Conservation (phyloP, 2,329 filamentous ascomycete species). For the Ascochyta viciae-villosae region DNA sequence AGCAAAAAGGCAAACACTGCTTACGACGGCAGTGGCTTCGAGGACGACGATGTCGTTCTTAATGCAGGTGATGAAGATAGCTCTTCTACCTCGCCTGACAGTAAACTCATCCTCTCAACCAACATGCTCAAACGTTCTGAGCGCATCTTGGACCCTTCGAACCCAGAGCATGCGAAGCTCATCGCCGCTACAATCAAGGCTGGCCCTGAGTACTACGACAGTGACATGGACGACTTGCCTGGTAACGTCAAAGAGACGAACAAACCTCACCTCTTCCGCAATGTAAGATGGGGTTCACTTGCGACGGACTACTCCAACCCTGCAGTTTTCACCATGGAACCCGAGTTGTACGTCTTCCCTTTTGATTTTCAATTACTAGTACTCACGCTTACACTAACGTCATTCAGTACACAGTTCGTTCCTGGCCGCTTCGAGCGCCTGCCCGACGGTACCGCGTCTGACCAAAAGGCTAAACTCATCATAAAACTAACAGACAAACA, state of each 20-base stretch:
- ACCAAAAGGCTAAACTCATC: slow-evolving; percentile 40
- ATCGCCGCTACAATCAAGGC: slow-evolving; percentile 28
- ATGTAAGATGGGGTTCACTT: slow-evolving; percentile 33
- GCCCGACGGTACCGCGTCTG: slow-evolving; percentile 26
- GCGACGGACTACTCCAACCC: slow-evolving; percentile 21
- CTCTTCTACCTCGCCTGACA: not conserved
- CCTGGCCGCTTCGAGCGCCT: slow-evolving; percentile 38
- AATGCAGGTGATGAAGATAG: slow-evolving; percentile 2
- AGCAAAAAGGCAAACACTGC: not conserved
- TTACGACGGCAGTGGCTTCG: not conserved
- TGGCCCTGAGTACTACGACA: slow-evolving; percentile 36
- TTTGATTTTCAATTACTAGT: no score
- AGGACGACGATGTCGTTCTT: slow-evolving; percentile 1
- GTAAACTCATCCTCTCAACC: slow-evolving; percentile 14
- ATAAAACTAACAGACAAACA: slow-evolving; percentile 33
- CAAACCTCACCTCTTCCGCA: slow-evolving; percentile 34
- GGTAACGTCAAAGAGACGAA: slow-evolving; percentile 25
- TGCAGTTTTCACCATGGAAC: slow-evolving; percentile 22
- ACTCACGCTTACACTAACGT: not conserved
- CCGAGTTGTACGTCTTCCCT: slow-evolving; percentile 20
- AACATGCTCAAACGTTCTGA: slow-evolving; percentile 28
- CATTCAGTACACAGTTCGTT: slow-evolving; percentile 29
- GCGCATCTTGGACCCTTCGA: slow-evolving; percentile 29
- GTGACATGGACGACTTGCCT: slow-evolving; percentile 27
- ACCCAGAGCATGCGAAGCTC: slow-evolving; percentile 27